Percentiles rank a stretch among this genome's conserved stretches.
Evolutionary conservation across 352 stramenopile species (phyloP).

Genomic region (Globisporangium takayamanum): DNA sequence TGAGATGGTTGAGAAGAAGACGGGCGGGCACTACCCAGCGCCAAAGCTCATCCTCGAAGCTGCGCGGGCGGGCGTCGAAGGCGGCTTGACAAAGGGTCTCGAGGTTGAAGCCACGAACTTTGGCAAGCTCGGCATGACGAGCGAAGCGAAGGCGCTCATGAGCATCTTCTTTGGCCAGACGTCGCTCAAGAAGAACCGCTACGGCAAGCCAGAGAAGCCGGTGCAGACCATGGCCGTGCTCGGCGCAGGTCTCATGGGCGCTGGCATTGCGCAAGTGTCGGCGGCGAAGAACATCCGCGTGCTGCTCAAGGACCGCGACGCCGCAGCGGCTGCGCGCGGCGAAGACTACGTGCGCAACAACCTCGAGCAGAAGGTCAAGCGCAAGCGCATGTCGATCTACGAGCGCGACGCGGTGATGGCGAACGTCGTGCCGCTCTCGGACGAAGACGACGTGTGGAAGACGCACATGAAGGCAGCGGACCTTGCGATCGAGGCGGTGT

Average conservation of each 20-base stretch:
- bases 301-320: constrained; percentile 95
- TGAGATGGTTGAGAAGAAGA: constrained; percentile 97
- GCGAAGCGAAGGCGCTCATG: constrained; percentile 93
- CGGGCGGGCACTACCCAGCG: constrained; percentile 94
- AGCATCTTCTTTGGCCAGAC: constrained; percentile 98
- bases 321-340: constrained; percentile 70
- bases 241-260: constrained; percentile 97
- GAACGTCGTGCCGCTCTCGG: constrained; percentile 90
- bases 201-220: constrained; percentile 78
- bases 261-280: constrained; percentile 95
- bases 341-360: constrained; percentile 93
- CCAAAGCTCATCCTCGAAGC: constrained; percentile 93
- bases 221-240: constrained; percentile 94
- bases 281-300: constrained; percentile 93
- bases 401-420: constrained; percentile 89
- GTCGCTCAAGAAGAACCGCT: constrained; percentile 97
- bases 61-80: constrained; percentile 82
- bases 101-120: constrained; percentile 95
- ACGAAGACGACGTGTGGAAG: constrained; percentile 90
- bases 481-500: constrained; percentile 97
- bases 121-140: constrained; percentile 93
- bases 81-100: constrained; percentile 70
- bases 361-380: constrained; percentile 94
- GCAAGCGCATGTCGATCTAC: constrained; percentile 89
- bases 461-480: constrained; percentile 92